Evolutionary conservation across 2,329 filamentous ascomycete species (phyloP).

Genomic region (Rutstroemia sp.): DNA sequence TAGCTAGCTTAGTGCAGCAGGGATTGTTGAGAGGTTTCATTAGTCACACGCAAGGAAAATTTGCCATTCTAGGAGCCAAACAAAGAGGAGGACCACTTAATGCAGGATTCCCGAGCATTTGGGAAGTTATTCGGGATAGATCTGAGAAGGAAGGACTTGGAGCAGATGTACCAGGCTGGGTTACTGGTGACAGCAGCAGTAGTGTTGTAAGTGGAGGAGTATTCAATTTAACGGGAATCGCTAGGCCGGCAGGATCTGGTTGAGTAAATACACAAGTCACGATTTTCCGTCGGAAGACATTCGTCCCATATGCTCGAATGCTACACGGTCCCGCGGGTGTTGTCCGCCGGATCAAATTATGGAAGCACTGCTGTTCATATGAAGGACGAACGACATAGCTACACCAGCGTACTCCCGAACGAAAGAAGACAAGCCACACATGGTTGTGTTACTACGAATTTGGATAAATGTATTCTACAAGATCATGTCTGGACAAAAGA

Average conservation of each 20-base stretch:
- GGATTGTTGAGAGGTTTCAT: slow-evolving; percentile 79
- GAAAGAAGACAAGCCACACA: no score
- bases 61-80: slow-evolving; percentile 76
- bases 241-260: slow-evolving; percentile 37
- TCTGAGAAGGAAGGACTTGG: slow-evolving; percentile 47
- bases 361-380: no score
- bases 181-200: slow-evolving; percentile 36
- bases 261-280: not conserved
- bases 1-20: slow-evolving; percentile 71
- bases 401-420: no score
- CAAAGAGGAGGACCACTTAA: slow-evolving; percentile 53
- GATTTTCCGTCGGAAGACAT: not conserved
- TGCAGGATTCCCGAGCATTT: slow-evolving; percentile 71
- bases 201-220: slow-evolving; percentile 42
- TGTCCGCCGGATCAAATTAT: not conserved
- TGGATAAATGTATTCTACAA: no score
- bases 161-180: slow-evolving; percentile 66
- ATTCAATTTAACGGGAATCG: slow-evolving; percentile 46
- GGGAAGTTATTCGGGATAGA: slow-evolving; percentile 57
- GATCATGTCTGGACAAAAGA: no score
- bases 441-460: no score
- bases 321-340: not conserved
- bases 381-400: no score
- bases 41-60: slow-evolving; percentile 66
- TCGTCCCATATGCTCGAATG: not conserved